Evolutionary conservation across 257 asterid species (phyloP), one percentile per base, ranked within the genome.

Genomic region (Leonotis leonurus): DNA sequence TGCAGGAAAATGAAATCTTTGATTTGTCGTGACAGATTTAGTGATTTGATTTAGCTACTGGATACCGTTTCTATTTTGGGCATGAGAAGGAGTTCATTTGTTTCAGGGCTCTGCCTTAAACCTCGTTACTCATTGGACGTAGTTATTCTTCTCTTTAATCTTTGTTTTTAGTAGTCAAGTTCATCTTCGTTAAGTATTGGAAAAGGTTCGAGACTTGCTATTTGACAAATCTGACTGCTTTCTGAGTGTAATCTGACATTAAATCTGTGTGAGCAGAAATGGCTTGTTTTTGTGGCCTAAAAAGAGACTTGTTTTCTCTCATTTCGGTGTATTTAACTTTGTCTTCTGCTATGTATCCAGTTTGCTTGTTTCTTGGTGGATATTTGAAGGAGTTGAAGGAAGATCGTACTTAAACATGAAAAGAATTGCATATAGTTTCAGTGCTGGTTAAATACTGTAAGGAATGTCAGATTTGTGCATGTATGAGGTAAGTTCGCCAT

Each of bases 401-500:
- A 68, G 60, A 25, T 63, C 65, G 66, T 63, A 26, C 50, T 60
- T 60, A 43, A 77, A 56, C 73, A 73, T 78, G 90, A 78, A 60
- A 79, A 64, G 50, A 71, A 55, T 52, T 60, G 65, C 73, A 33
- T 45, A 43, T 53, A 76, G 83, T 46, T 71, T 70, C 55, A 67
- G 84, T 73, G 70, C 87, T 39, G 84, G 94, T 50, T 86, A 74
- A 83, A 56, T 64, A 44, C 67, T 65, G 46, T 21, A 70, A 77
- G 86, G 77, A 75, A 86, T 89, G 97, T 69, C 94, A 70, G 86
- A 86, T 33, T 76, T 73, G 81, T 70, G 79, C 61, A 35, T 75
- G 59, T 80, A 73, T 44, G 85, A 80, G 88, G 97, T 83, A 43
- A 60, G 73, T 20, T 56, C 62, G 27, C 24, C 29, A 8, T 21